phyloP scores from a whole-genome alignment of 2,329 filamentous ascomycete species.

The Diaporthe ampelina region DNA sequence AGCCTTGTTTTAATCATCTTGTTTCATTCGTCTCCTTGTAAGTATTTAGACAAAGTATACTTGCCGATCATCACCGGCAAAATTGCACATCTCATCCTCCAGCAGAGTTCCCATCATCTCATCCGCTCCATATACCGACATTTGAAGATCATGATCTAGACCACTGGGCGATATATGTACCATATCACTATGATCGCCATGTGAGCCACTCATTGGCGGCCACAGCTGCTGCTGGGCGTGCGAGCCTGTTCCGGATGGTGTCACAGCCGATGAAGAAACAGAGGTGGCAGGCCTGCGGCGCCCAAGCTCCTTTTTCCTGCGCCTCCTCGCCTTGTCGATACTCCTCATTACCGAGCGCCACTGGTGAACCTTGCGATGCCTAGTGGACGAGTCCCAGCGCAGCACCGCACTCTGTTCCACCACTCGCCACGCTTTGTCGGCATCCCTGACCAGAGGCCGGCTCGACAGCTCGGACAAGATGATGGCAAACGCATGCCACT shows the following conservation, averaged over 20 bases:
- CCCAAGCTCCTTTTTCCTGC: constrained; percentile 1
- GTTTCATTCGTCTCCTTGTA: no score
- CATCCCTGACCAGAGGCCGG: constrained; percentile 7
- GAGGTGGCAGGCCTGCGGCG: neutral
- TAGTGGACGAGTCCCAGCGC: constrained; percentile 12
- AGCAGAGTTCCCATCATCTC: constrained; percentile 8
- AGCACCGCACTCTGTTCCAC: constrained; percentile 19
- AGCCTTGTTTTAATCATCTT: neutral
- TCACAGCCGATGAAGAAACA: neutral
- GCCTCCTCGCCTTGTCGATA: constrained; percentile 8
- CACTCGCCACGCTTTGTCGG: constrained; percentile 20
- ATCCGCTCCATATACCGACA: neutral
- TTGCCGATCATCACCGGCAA: neutral
- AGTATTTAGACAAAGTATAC: neutral
- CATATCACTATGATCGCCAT: neutral
- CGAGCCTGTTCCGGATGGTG: neutral
- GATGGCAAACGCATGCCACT: constrained; percentile 24
- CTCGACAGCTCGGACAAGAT: neutral
- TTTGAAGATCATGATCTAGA: neutral
- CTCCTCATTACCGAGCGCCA: constrained; percentile 25
- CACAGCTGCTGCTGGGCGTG: neutral
- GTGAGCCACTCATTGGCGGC: neutral
- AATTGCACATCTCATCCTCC: constrained; percentile 18
- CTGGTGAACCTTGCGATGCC: constrained; percentile 11
- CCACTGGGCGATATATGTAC: neutral